Evolutionary conservation across 306 rosid genomes (phyloP).

Genomic region (Amphicarpaea edgeworthii): DNA sequence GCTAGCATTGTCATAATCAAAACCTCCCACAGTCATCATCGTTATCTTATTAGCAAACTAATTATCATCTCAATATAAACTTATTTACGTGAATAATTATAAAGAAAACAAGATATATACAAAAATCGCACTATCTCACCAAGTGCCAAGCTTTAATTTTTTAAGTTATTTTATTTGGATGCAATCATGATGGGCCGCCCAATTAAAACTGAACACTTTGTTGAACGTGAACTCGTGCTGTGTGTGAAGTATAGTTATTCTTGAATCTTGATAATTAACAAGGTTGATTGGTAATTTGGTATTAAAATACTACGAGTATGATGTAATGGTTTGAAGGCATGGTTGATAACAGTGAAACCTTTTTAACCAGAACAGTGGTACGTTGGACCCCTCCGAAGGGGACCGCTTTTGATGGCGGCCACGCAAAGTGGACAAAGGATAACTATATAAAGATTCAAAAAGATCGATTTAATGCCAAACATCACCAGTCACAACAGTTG

Average conservation of each 20-base stretch:
- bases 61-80: not conserved
- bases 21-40: not conserved
- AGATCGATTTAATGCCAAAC: constrained; percentile 41
- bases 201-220: not conserved
- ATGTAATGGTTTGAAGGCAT: constrained; percentile 1
- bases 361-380: not conserved
- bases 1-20: not conserved
- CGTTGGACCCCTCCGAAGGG: constrained; percentile 24
- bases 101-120: not conserved
- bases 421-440: constrained; percentile 53
- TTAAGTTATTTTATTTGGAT: not conserved
- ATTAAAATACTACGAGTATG: not conserved
- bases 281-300: not conserved
- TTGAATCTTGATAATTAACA: not conserved
- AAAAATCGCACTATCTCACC: not conserved
- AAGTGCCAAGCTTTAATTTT: not conserved
- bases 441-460: constrained; percentile 2
- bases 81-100: not conserved
- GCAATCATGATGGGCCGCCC: not conserved
- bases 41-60: not conserved
- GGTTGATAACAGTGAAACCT: constrained; percentile 25
- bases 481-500: not conserved
- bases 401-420: constrained; percentile 49
- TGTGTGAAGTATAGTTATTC: not conserved
- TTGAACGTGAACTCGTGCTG: not conserved